Base-by-base conservation (phyloP, 176 grass and related monocot genomes). In the Oryza glaberrima region DNA sequence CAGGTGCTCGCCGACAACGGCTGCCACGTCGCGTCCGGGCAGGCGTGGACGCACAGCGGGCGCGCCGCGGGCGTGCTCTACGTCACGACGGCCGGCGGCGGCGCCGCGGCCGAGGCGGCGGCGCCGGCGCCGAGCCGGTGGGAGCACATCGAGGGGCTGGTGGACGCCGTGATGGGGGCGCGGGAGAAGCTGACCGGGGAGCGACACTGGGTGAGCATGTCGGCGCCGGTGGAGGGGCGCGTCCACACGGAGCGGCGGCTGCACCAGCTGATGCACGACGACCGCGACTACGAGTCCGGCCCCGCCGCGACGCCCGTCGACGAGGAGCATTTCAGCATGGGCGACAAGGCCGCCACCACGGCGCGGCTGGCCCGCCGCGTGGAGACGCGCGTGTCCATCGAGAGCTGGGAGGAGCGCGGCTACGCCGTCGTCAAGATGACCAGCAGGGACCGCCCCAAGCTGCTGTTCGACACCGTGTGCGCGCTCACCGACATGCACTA, bases 391-490 rank as follows among this genome's bases (percentile, higher is more conserved):
- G 89, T 75, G 40, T 88, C 91, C 47, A 90, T 97, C 67, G 92
- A 89, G 19, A 81, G 90, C 54, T 97, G 94, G 89, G 86, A 85
- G 74, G 82, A 94, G 82, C 46, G 79, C 16, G 91, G 91, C 23
- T 94, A 97, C 84, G 90, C 91, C 46, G 90, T 97, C 41, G 89
- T 97, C 72, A 92, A 91, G 65, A 81, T 97, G 70, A 89, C 83
- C 15, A 90, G 94, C 87, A 67, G 82, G 44, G 92, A 90, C 84
- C 84, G 91, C 0, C 82, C 89, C 40, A 88, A 74, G 87, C 91
- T 94, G 65, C 94, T 94, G 43, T 94, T 91, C 85, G 94, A 93
- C 87, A 93, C 91, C 1, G 94, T 97, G 4, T 91, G 94, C 82
- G 83, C 89, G 64, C 83, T 97, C 78, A 94, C 89, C 41, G 94